Conservation (phyloP, 2,329 filamentous ascomycete genomes). For the Phialophora macrospora region DNA sequence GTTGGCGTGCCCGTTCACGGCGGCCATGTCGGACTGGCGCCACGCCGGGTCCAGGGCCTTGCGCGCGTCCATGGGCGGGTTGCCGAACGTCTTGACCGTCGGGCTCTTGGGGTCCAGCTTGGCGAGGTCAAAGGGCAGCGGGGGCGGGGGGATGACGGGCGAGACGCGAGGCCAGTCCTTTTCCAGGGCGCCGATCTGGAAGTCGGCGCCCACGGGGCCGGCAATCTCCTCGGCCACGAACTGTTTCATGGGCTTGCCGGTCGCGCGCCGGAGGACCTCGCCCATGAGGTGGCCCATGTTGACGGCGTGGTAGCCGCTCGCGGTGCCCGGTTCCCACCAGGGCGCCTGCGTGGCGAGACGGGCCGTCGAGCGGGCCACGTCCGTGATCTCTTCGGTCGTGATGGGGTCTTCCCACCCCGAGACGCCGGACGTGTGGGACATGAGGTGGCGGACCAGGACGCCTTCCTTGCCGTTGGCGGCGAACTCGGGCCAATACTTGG, state of each 20-base stretch:
- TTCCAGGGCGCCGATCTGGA: constrained; percentile 52
- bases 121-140: constrained; percentile 31
- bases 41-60: constrained; percentile 43
- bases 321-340: constrained; percentile 54
- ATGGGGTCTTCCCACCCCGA: constrained; percentile 46
- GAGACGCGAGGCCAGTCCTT: constrained; percentile 51
- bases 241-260: constrained; percentile 50
- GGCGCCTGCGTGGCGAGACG: constrained; percentile 50
- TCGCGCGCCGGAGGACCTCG: constrained; percentile 51
- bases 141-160: constrained; percentile 42
- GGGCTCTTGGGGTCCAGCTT: constrained; percentile 40
- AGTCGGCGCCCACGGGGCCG: constrained; percentile 53
- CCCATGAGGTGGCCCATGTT: constrained; percentile 52
- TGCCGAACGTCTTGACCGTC: constrained; percentile 42
- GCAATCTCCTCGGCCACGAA: constrained; percentile 54
- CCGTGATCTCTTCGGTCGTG: constrained; percentile 44
- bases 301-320: constrained; percentile 51
- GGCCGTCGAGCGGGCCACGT: constrained; percentile 42
- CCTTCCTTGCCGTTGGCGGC: constrained; percentile 50
- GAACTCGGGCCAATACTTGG: constrained; percentile 56
- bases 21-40: constrained; percentile 50
- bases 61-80: constrained; percentile 39
- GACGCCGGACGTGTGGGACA: constrained; percentile 49
- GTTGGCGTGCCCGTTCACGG: constrained; percentile 54
- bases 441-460: constrained; percentile 49